These are phyloP conservation scores for Amanita polypyramis DNA, from an alignment of 768 basidiomycete genomes.

Conservation along the genomic window DNA sequence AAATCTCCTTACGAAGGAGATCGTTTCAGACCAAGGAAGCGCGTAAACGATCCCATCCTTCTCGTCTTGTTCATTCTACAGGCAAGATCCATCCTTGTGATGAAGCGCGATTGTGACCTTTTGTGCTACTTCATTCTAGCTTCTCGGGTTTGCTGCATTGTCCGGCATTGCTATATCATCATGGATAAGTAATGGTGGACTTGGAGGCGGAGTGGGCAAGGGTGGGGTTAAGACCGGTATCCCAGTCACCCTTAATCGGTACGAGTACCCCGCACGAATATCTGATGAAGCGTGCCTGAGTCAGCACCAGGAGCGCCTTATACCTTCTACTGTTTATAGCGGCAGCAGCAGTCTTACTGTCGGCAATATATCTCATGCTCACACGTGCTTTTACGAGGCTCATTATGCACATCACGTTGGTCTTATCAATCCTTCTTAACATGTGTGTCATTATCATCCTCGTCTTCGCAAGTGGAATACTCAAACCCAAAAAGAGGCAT, in stretches of 20 bases:
- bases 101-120: neutral
- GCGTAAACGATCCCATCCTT: slow-evolving; percentile 63
- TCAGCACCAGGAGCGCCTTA: slow-evolving; percentile 47
- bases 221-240: slow-evolving; percentile 47
- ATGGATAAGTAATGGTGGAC: slow-evolving; percentile 54
- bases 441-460: slow-evolving; percentile 32
- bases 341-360: slow-evolving; percentile 56
- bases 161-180: slow-evolving; percentile 54
- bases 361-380: slow-evolving; percentile 57
- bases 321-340: slow-evolving; percentile 71
- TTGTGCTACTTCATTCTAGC: slow-evolving; percentile 21
- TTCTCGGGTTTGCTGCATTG: slow-evolving; percentile 58
- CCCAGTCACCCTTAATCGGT: slow-evolving; percentile 57
- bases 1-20: slow-evolving; percentile 50
- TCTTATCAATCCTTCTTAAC: slow-evolving; percentile 52
- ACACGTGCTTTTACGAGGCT: slow-evolving; percentile 60
- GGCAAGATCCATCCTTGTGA: slow-evolving; percentile 23
- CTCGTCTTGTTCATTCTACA: slow-evolving; percentile 64
- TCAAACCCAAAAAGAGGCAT: slow-evolving; percentile 39
- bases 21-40: slow-evolving; percentile 60
- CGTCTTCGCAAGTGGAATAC: neutral
- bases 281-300: neutral
- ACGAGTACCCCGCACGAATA: slow-evolving; percentile 12
- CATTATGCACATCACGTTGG: slow-evolving; percentile 70
- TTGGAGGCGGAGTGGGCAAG: slow-evolving; percentile 63